Evolutionary conservation across 768 basidiomycete species (phyloP).

Genomic region (Terana coerulea): DNA sequence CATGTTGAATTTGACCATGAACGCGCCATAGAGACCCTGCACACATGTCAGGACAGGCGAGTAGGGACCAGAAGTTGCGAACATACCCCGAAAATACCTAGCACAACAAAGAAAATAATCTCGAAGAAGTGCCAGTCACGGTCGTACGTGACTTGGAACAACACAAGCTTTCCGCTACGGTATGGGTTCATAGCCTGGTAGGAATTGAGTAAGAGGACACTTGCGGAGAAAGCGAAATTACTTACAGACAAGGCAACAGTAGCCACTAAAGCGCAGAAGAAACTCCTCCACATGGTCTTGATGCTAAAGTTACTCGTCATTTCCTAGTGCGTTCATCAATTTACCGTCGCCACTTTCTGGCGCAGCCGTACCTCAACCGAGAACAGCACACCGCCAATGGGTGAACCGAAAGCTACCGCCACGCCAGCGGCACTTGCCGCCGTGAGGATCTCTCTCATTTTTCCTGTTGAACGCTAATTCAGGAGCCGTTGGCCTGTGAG

Average conservation of each 20-base stretch:
- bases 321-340: slow-evolving; percentile 53
- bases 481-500: slow-evolving; percentile 5
- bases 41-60: neutral
- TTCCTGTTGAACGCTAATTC: slow-evolving; percentile 40
- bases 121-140: slow-evolving; percentile 99
- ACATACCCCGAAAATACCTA: slow-evolving; percentile 92
- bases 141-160: slow-evolving; percentile 97
- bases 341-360: neutral
- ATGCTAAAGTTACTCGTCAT: slow-evolving; percentile 98
- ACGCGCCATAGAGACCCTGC: slow-evolving; percentile 95
- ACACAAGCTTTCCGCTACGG: slow-evolving; percentile 93
- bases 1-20: slow-evolving; percentile 95
- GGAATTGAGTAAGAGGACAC: neutral
- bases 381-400: slow-evolving; percentile 96
- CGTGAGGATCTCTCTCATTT: slow-evolving; percentile 87
- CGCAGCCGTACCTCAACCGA: slow-evolving; percentile 76
- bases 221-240: slow-evolving; percentile 16
- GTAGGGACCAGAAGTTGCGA: neutral
- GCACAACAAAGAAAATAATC: slow-evolving; percentile 91
- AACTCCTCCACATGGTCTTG: slow-evolving; percentile 98
- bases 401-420: slow-evolving; percentile 96
- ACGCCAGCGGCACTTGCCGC: slow-evolving; percentile 98
- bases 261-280: slow-evolving; percentile 95
- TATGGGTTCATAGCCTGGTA: slow-evolving; percentile 95
- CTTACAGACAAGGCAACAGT: slow-evolving; percentile 93